phyloP scores from a whole-genome alignment of 164 flowering plant genomes.

The Kingdonia uniflora region DNA sequence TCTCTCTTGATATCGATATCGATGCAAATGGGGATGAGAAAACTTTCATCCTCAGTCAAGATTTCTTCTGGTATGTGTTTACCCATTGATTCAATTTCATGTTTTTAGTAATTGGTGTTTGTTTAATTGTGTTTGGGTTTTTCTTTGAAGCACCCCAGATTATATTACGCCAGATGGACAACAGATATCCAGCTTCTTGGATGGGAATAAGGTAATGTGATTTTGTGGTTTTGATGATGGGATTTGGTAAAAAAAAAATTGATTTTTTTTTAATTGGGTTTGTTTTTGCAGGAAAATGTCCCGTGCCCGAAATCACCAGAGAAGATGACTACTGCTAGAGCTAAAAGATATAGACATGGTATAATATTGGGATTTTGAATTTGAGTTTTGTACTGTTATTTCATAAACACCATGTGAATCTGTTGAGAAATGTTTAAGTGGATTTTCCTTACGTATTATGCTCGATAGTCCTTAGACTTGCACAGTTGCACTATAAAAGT shows the following conservation, averaged over 20 bases:
- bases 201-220: constrained; percentile 46
- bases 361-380: constrained; percentile 4
- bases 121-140: not conserved
- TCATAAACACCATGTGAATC: too few species aligned
- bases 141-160: constrained; percentile 75
- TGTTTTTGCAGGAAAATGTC: constrained; percentile 40
- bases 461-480: too few species aligned
- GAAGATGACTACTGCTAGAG: constrained; percentile 40
- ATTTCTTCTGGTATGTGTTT: constrained; percentile 76
- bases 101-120: not conserved
- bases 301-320: constrained; percentile 82
- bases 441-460: too few species aligned
- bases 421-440: too few species aligned
- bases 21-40: constrained; percentile 32
- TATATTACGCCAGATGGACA: constrained; percentile 86
- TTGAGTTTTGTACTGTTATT: too few species aligned
- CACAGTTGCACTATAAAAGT: too few species aligned
- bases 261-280: not conserved
- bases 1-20: too few species aligned
- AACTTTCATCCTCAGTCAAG: constrained; percentile 85
- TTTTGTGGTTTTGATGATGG: not conserved
- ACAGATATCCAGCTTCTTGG: constrained; percentile 25
- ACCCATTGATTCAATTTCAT: not conserved
- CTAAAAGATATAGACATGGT: constrained; percentile 53
- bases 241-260: not conserved